Percentiles rank a stretch among this genome's conserved stretches.
Evolutionary conservation across 768 basidiomycete species (phyloP).

Genomic region (Chiua virens): DNA sequence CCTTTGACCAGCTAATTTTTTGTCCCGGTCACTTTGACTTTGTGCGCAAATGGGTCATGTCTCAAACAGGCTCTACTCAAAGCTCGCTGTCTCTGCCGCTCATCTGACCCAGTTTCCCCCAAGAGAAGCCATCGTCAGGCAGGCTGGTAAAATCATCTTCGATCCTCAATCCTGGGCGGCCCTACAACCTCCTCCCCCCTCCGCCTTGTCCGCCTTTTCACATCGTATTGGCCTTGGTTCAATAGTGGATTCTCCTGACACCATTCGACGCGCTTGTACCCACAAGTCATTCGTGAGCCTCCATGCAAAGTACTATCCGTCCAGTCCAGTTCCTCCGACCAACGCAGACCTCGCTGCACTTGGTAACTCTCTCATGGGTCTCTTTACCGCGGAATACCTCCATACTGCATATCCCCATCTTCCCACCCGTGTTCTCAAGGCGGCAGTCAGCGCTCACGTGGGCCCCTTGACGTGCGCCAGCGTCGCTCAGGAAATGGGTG

Average conservation of each 20-base stretch:
- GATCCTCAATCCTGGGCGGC: constrained; percentile 68
- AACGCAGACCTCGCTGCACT: constrained; percentile 76
- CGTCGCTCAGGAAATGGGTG: constrained; percentile 86
- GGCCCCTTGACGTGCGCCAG: constrained; percentile 81
- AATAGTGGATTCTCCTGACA: constrained; percentile 51
- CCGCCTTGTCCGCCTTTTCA: constrained; percentile 73
- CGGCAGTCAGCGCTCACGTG: constrained; percentile 89
- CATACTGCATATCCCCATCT: constrained; percentile 83
- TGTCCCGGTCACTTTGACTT: constrained; percentile 3
- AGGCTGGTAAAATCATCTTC: constrained; percentile 46
- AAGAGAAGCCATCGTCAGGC: constrained; percentile 45
- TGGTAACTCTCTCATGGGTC: constrained; percentile 87
- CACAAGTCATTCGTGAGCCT: constrained; percentile 67
- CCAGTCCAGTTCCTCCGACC: constrained; percentile 52
- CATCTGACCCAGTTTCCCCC: constrained; percentile 62
- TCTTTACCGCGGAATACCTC: constrained; percentile 85
- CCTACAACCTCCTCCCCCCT: constrained; percentile 67
- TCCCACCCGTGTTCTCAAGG: constrained; percentile 88
- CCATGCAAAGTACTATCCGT: constrained; percentile 56
- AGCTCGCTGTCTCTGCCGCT: constrained; percentile 55
- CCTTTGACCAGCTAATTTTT: constrained; percentile 33
- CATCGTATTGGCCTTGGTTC: constrained; percentile 72
- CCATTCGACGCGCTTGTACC: constrained; percentile 74
- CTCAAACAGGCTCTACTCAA: constrained; percentile 52
- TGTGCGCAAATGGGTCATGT: constrained; percentile 54